Evolutionary conservation across 495 filamentous ascomycete genomes (phyloP).

Genomic region (Mytilinidion resinicola): DNA sequence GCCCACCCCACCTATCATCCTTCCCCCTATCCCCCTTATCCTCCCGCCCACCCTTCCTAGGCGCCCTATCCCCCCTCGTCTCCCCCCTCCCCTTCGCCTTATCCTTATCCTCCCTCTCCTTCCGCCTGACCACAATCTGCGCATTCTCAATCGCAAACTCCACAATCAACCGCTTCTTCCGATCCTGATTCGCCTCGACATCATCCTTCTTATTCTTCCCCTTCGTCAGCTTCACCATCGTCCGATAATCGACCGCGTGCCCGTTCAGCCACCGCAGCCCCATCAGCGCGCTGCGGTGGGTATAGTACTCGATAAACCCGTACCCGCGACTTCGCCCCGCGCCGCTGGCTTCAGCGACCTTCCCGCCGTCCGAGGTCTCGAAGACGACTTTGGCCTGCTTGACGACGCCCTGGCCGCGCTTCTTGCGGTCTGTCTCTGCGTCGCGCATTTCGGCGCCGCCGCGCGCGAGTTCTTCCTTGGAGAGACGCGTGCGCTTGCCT

Average conservation of each 20-base stretch:
- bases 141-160: constrained; percentile 99
- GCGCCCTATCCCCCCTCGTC: constrained; percentile 39
- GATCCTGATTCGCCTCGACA: constrained; percentile 47
- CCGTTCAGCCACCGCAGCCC: constrained; percentile 90
- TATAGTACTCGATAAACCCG: constrained; percentile 95
- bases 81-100: constrained; percentile 35
- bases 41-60: constrained; percentile 26
- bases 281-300: constrained; percentile 92
- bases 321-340: constrained; percentile 85
- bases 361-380: constrained; percentile 74
- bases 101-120: constrained; percentile 61
- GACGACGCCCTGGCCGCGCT: constrained; percentile 87
- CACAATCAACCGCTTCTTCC: constrained; percentile 76
- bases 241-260: constrained; percentile 51
- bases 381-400: constrained; percentile 92
- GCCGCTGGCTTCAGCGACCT: constrained; percentile 64
- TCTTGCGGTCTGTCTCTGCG: constrained; percentile 68
- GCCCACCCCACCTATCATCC: too few relatives aligned
- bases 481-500: constrained; percentile 64
- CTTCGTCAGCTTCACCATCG: constrained; percentile 30
- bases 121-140: constrained; percentile 76
- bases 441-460: constrained; percentile 72
- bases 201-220: constrained; percentile 30
- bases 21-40: constrained; percentile 5
- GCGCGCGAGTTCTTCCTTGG: constrained; percentile 76